Conservation (phyloP, 495 filamentous ascomycete genomes). For the Xylaria acuta region DNA sequence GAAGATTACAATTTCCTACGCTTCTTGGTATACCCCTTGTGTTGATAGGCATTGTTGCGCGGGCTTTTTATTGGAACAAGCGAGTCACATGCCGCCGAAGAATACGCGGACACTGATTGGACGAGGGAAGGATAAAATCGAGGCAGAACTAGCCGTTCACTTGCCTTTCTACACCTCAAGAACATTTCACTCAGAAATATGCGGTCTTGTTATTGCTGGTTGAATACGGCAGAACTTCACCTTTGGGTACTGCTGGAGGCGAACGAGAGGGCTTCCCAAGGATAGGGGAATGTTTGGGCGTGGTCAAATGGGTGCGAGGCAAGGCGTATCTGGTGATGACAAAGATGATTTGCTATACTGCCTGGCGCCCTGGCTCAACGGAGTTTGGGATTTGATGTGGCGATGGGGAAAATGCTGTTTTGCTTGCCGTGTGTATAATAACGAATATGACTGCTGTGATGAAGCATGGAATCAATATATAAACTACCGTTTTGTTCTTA, state of each 20-base stretch:
- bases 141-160: conserved; percentile 1
- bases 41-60: conserved; percentile 12
- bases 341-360: conserved; percentile 19
- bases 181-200: background rate
- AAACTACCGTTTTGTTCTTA: conserved; percentile 18
- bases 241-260: conserved; percentile 19
- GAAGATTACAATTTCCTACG: conserved; percentile 12
- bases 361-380: conserved; percentile 17
- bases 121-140: conserved; percentile 9
- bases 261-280: background rate
- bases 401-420: background rate
- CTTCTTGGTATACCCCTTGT: conserved; percentile 22
- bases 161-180: conserved; percentile 1
- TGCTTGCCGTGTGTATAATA: conserved; percentile 27
- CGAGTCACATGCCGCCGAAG: background rate
- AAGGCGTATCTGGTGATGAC: conserved; percentile 22
- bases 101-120: background rate
- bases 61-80: conserved; percentile 4
- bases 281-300: conserved; percentile 7
- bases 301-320: conserved; percentile 2
- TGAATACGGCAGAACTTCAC: conserved; percentile 18
- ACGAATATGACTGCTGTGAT: conserved; percentile 10
- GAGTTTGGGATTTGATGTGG: conserved; percentile 17
- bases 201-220: conserved; percentile 1
- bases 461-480: conserved; percentile 27